phyloP scores from a whole-genome alignment of 768 basidiomycete species.

The Austroboletus eburneus region DNA sequence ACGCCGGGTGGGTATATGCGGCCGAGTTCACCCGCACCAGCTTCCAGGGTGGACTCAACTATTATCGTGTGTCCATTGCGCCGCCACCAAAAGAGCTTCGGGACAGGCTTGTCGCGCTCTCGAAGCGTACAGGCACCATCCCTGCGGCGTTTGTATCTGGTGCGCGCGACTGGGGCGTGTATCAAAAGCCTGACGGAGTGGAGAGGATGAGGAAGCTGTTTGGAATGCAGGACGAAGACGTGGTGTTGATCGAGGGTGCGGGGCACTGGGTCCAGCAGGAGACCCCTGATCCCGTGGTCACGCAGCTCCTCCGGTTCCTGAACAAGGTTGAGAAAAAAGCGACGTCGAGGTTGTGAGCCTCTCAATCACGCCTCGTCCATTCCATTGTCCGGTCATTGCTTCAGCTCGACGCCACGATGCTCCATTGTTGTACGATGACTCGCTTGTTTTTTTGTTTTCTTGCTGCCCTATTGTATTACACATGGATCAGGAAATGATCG shows the following conservation, averaged over 20 bases:
- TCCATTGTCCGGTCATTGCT: background rate
- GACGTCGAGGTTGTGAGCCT: background rate
- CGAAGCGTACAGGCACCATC: constrained; percentile 42
- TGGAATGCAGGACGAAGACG: constrained; percentile 40
- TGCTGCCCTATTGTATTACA: constrained; percentile 9
- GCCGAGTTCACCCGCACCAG: constrained; percentile 48
- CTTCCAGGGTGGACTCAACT: constrained; percentile 62
- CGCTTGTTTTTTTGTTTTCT: background rate
- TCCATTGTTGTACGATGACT: background rate
- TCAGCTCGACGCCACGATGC: too few species aligned
- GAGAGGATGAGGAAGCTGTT: constrained; percentile 38
- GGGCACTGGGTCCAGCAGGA: constrained; percentile 70
- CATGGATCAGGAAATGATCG: constrained; percentile 3
- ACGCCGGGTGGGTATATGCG: constrained; percentile 40
- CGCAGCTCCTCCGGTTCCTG: constrained; percentile 40
- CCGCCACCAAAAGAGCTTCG: constrained; percentile 33
- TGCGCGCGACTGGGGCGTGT: constrained; percentile 57
- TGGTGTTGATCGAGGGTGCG: constrained; percentile 51
- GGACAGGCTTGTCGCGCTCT: constrained; percentile 42
- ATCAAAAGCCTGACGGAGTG: constrained; percentile 46
- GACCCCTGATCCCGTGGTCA: constrained; percentile 39
- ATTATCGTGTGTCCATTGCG: constrained; percentile 40
- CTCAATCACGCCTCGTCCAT: background rate
- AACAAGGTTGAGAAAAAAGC: constrained; percentile 13
- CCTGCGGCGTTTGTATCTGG: constrained; percentile 59